Conservation (phyloP, 805 yeast genomes). For the Candida patagonica region DNA sequence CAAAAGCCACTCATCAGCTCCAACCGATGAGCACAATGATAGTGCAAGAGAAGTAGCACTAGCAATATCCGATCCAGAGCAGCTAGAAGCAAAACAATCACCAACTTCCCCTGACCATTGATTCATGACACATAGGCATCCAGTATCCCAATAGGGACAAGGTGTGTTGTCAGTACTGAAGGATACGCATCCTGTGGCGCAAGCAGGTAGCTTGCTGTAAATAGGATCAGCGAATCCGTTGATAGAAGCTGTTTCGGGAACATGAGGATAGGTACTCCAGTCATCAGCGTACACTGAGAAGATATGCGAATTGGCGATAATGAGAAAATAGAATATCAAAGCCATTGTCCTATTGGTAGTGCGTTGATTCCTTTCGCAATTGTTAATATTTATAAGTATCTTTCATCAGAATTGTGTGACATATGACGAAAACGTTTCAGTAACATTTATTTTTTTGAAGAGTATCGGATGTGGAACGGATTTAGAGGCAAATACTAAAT, state of each 20-base stretch:
- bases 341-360: no score
- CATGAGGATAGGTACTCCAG: conserved; percentile 38
- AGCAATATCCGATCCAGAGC: conserved; percentile 33
- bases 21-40: conserved; percentile 35
- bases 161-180: conserved; percentile 31
- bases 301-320: not conserved
- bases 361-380: no score
- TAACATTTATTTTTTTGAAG: no score
- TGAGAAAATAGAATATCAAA: no score
- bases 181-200: conserved; percentile 37
- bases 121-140: conserved; percentile 45
- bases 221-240: conserved; percentile 44
- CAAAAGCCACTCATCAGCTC: conserved; percentile 41
- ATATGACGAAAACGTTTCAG: no score
- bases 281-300: conserved; percentile 22
- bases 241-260: conserved; percentile 38
- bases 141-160: conserved; percentile 46
- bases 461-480: no score
- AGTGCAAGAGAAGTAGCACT: conserved; percentile 28
- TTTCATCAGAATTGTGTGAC: no score
- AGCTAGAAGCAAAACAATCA: conserved; percentile 32
- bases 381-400: no score
- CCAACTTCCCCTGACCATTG: conserved; percentile 41
- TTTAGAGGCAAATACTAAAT: no score
- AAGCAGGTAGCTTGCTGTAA: conserved; percentile 30